A percentile compares a stretch with the other conserved stretches of the same genome.
Conservation (phyloP, 2,329 filamentous ascomycete species). For the Sporothrix pallida region DNA sequence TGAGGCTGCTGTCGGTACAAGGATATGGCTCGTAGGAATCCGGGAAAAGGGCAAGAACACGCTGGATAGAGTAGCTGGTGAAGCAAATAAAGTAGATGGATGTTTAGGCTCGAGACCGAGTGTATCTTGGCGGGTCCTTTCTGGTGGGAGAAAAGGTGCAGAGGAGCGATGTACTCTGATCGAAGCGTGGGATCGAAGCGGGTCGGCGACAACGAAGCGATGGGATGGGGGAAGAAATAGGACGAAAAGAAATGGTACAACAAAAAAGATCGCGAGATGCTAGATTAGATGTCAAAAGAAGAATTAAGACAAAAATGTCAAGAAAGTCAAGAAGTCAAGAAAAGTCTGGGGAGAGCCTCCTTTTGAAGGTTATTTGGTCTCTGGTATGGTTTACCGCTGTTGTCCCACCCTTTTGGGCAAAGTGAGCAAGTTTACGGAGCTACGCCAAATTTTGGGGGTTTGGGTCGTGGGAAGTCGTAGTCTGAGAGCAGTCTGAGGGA, state of each 20-base stretch:
- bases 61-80: neutral
- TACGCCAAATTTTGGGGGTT: neutral
- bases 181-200: neutral
- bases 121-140: neutral
- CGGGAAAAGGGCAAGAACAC: neutral
- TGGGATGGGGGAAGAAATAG: neutral
- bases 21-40: neutral
- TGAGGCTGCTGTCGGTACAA: neutral
- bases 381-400: neutral
- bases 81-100: neutral
- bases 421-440: slow-evolving; percentile 29
- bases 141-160: neutral
- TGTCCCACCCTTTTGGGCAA: neutral
- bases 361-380: neutral
- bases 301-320: neutral
- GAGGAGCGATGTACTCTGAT: neutral
- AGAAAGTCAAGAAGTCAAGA: neutral
- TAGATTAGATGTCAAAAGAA: neutral
- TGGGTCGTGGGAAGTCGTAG: neutral
- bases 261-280: neutral
- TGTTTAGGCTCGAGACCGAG: neutral
- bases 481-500: neutral
- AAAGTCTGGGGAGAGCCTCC: neutral
- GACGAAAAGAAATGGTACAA: too few relatives aligned
- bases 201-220: slow-evolving; percentile 27